A percentile compares a stretch with the other conserved stretches of the same genome.
Conservation (phyloP, 129 eudicot genomes). For the Solidago caesia region DNA sequence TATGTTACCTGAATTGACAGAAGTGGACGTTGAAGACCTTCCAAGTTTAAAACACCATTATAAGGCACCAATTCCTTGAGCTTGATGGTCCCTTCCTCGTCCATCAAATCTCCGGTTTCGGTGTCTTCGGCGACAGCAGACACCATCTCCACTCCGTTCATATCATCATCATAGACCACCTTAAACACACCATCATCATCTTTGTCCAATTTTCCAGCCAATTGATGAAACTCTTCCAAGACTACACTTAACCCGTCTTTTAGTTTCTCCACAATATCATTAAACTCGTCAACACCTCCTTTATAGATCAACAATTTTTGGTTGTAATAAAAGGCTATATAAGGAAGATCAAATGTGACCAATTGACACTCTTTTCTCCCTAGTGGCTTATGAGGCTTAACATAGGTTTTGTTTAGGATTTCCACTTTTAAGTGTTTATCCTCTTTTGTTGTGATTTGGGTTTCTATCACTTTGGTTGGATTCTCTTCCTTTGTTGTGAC, state of each 20-base stretch:
- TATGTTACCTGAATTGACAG: slow-evolving; percentile 65
- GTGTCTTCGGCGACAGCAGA: slow-evolving; percentile 54
- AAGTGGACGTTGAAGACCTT: slow-evolving; percentile 85
- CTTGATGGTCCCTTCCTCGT: slow-evolving; percentile 53
- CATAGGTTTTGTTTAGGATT: slow-evolving; percentile 48
- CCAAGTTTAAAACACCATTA: slow-evolving; percentile 68
- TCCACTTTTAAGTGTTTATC: slow-evolving; percentile 40
- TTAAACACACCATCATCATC: slow-evolving; percentile 92
- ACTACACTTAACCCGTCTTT: slow-evolving; percentile 69
- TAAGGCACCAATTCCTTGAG: slow-evolving; percentile 81
- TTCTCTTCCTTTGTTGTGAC: background rate
- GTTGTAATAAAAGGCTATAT: slow-evolving; percentile 87
- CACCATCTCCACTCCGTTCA: slow-evolving; percentile 81
- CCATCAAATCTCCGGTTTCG: slow-evolving; percentile 53
- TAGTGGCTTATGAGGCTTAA: slow-evolving; percentile 45
- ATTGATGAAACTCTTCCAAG: slow-evolving; percentile 75
- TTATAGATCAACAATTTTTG: slow-evolving; percentile 75
- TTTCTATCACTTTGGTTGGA: too few species aligned
- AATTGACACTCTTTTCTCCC: slow-evolving; percentile 79
- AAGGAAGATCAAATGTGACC: slow-evolving; percentile 73
- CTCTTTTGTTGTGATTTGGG: background rate
- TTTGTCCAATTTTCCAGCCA: slow-evolving; percentile 85
- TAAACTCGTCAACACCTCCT: slow-evolving; percentile 46
- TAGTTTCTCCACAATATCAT: slow-evolving; percentile 50
- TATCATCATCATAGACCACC: slow-evolving; percentile 87